Evolutionary conservation across 1,139 yeast genomes (phyloP).

Genomic region (Suhomyces maxii): DNA sequence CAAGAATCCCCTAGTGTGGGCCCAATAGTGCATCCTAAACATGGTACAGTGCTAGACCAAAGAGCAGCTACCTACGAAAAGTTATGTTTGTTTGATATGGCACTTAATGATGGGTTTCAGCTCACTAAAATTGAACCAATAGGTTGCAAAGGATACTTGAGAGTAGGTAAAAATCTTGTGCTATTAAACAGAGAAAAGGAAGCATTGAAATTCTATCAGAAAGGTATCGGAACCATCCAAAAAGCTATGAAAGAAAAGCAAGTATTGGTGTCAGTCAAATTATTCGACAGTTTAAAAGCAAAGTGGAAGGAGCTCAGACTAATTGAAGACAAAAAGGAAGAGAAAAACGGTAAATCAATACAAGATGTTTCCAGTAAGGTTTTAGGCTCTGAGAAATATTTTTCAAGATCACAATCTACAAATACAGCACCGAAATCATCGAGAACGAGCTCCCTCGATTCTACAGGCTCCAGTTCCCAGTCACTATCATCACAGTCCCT

Average conservation of each 20-base stretch:
- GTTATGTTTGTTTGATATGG: constrained; percentile 36
- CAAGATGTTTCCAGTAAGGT: background rate
- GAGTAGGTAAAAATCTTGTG: constrained; percentile 49
- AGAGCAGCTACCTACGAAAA: constrained; percentile 64
- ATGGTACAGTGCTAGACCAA: constrained; percentile 41
- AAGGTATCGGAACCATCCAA: constrained; percentile 37
- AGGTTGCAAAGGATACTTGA: constrained; percentile 59
- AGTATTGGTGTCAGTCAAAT: constrained; percentile 27
- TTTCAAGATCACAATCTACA: background rate
- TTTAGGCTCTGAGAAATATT: background rate
- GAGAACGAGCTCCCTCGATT: no score
- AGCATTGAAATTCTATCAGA: constrained; percentile 44
- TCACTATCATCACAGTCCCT: background rate
- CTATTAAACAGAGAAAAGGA: constrained; percentile 30
- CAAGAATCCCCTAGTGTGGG: constrained; percentile 31
- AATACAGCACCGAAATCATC: no score
- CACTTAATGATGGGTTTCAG: constrained; percentile 46
- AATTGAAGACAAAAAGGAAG: constrained; percentile 18
- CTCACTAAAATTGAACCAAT: constrained; percentile 51
- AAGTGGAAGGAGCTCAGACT: constrained; percentile 27
- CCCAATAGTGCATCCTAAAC: constrained; percentile 26
- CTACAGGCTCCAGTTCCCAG: no score
- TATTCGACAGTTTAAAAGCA: constrained; percentile 25
- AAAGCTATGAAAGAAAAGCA: constrained; percentile 25
- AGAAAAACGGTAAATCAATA: constrained; percentile 3